Conservation (phyloP, 2,329 filamentous ascomycete genomes). For the Neofusicoccum parvum region DNA sequence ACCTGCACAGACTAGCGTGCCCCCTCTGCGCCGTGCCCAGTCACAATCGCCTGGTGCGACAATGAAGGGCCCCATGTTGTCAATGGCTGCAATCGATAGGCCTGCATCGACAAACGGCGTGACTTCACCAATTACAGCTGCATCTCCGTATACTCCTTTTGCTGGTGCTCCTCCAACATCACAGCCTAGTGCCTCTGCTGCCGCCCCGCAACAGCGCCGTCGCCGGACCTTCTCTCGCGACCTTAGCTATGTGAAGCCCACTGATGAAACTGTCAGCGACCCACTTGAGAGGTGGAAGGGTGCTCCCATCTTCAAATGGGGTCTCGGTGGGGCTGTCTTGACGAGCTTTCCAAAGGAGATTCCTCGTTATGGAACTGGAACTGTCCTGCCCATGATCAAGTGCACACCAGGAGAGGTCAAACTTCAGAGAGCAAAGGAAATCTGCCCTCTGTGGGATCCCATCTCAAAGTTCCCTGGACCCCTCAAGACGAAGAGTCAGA, state of each 20-base stretch:
- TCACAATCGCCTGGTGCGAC: conserved; percentile 63
- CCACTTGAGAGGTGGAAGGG: conserved; percentile 89
- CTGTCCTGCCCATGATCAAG: conserved; percentile 74
- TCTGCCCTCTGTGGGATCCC: conserved; percentile 70
- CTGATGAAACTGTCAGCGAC: conserved; percentile 64
- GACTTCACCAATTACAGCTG: conserved; percentile 36
- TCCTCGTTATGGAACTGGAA: conserved; percentile 79
- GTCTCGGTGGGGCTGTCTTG: conserved; percentile 78
- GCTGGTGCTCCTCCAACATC: background rate
- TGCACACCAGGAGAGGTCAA: conserved; percentile 81
- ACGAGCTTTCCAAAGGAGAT: conserved; percentile 88
- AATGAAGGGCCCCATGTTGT: conserved; percentile 51
- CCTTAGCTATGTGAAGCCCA: conserved; percentile 58
- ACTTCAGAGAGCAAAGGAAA: conserved; percentile 72
- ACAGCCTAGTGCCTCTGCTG: background rate
- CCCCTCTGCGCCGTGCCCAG: conserved; percentile 42
- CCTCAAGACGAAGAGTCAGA: conserved; percentile 85
- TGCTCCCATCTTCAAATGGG: conserved; percentile 82
- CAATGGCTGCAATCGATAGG: conserved; percentile 48
- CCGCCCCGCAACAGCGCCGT: conserved; percentile 26
- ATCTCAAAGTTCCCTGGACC: conserved; percentile 87
- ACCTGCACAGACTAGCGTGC: background rate
- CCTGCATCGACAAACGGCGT: conserved; percentile 59
- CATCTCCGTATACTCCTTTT: conserved; percentile 29
- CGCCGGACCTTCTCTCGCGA: conserved; percentile 51